A percentile compares a stretch with the other conserved stretches of the same genome.
phyloP scores from a whole-genome alignment of 1,139 yeast species.

The Candida sp. region DNA sequence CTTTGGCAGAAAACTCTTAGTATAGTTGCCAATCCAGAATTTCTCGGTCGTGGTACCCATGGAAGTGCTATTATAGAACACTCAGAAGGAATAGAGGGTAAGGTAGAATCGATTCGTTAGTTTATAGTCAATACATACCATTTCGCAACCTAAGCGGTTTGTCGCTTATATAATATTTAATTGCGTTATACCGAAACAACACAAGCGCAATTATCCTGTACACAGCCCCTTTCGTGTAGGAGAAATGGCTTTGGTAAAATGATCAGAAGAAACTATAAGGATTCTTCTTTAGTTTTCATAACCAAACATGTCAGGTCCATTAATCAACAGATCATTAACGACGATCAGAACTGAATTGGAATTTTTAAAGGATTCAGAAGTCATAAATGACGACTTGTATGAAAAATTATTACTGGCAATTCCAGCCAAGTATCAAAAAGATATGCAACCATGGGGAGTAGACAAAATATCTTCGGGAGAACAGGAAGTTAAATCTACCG shows the following conservation, averaged over 20 bases:
- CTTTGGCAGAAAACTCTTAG: slow-evolving; percentile 48
- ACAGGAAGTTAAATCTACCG: slow-evolving; percentile 6
- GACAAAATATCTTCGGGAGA: slow-evolving; percentile 27
- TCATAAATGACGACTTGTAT: slow-evolving; percentile 58
- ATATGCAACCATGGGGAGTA: slow-evolving; percentile 49
- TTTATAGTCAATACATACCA: background rate
- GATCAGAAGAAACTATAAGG: background rate
- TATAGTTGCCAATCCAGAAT: slow-evolving; percentile 26
- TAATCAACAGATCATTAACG: slow-evolving; percentile 75
- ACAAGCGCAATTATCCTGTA: too few species aligned
- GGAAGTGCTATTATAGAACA: slow-evolving; percentile 61
- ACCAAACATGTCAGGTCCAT: slow-evolving; percentile 48
- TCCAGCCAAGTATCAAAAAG: slow-evolving; percentile 59
- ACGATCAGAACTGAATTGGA: slow-evolving; percentile 77
- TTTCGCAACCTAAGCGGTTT: background rate
- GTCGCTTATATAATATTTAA: too few species aligned
- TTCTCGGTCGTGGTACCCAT: slow-evolving; percentile 32
- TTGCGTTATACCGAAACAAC: too few species aligned
- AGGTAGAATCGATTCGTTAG: slow-evolving; percentile 5
- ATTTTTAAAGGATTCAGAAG: slow-evolving; percentile 74
- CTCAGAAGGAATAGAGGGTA: slow-evolving; percentile 46
- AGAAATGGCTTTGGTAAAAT: background rate
- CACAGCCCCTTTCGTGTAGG: background rate
- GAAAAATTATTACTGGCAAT: slow-evolving; percentile 49
- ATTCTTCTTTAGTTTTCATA: background rate